phyloP scores from a whole-genome alignment of 2,329 filamentous ascomycete genomes.

The Colletotrichum neosansevieriae region DNA sequence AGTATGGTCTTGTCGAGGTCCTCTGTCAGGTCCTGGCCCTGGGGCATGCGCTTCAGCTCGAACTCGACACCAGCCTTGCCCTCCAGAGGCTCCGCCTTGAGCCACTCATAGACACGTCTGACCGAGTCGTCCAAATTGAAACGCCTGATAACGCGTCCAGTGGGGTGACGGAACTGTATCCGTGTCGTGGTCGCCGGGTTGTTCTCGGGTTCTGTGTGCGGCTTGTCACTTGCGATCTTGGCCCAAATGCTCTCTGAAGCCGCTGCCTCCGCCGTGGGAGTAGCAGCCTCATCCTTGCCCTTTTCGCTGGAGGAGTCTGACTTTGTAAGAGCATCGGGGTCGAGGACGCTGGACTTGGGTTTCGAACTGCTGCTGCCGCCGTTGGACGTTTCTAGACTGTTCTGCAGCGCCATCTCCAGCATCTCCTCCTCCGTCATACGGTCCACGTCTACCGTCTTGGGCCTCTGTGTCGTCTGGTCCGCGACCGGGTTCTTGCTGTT shows the following conservation, averaged over 20 bases:
- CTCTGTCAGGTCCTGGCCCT: constrained; percentile 85
- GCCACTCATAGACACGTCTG: constrained; percentile 91
- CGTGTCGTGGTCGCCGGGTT: constrained; percentile 81
- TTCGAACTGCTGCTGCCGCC: constrained; percentile 49
- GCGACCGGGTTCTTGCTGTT: constrained; percentile 95
- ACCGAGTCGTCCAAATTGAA: constrained; percentile 84
- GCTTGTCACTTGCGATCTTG: constrained; percentile 76
- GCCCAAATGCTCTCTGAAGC: constrained; percentile 65
- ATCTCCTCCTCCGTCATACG: constrained; percentile 98
- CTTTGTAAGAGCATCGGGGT: constrained; percentile 91
- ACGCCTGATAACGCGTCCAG: constrained; percentile 86
- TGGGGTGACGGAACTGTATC: constrained; percentile 91
- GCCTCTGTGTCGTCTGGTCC: constrained; percentile 77
- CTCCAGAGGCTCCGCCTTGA: constrained; percentile 88
- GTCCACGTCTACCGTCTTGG: constrained; percentile 79
- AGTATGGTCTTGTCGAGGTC: constrained; percentile 79
- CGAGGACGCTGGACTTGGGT: constrained; percentile 69
- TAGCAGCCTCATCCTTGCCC: constrained; percentile 52
- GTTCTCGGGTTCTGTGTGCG: constrained; percentile 82
- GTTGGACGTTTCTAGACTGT: constrained; percentile 75
- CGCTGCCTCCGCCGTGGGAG: constrained; percentile 41
- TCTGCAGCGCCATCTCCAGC: constrained; percentile 92
- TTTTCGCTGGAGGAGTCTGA: constrained; percentile 64
- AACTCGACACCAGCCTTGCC: constrained; percentile 84
- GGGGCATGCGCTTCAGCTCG: constrained; percentile 85